Conservation (phyloP, 1,284 basidiomycete genomes). For the Tilletia horrida region DNA sequence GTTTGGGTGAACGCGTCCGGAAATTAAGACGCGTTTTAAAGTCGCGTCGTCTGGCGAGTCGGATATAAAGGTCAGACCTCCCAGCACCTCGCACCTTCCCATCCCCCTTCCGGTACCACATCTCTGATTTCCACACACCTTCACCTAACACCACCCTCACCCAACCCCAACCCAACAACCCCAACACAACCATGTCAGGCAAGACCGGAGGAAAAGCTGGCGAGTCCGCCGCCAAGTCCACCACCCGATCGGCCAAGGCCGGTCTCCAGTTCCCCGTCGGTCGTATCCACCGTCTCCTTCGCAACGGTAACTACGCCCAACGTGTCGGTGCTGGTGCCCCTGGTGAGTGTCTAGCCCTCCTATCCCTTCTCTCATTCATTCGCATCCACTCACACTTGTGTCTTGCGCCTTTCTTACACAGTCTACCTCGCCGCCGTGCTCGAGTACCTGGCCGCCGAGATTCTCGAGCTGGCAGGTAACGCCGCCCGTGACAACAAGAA, state of each 20-base stretch:
- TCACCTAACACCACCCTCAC: conserved; percentile 10
- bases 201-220: conserved; percentile 57
- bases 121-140: neutral
- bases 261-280: conserved; percentile 74
- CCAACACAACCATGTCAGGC: conserved; percentile 41
- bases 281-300: conserved; percentile 80
- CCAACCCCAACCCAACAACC: conserved; percentile 15
- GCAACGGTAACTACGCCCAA: conserved; percentile 78
- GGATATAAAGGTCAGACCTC: too few relatives aligned
- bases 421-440: conserved; percentile 82
- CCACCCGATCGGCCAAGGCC: conserved; percentile 72
- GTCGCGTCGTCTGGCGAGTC: too few relatives aligned
- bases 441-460: conserved; percentile 80
- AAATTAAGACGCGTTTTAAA: too few relatives aligned
- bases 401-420: conserved; percentile 44
- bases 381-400: conserved; percentile 12
- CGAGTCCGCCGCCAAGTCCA: conserved; percentile 58
- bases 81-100: neutral
- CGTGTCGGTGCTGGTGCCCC: conserved; percentile 72
- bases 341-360: conserved; percentile 60
- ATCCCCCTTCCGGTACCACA: neutral
- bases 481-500: conserved; percentile 69
- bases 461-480: conserved; percentile 82
- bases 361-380: neutral
- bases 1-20: too few relatives aligned